Evolutionary conservation across 768 basidiomycete genomes (phyloP), one percentile per base, ranked within the genome.

Genomic region (Tubosaeta brunneosetosa): DNA sequence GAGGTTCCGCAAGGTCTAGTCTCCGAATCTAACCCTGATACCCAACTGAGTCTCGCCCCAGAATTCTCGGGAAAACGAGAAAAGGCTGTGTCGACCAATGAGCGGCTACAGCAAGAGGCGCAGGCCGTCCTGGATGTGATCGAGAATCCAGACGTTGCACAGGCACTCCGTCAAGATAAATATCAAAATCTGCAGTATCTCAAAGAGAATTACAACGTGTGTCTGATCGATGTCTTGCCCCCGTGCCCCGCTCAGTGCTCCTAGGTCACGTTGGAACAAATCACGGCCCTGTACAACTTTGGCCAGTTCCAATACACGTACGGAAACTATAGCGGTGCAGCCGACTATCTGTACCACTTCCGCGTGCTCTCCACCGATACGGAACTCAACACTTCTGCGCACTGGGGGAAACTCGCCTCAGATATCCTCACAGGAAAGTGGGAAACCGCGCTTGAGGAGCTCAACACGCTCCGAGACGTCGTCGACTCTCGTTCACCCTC

Each of bases 281-380:
- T 98, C 67, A 90, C 86, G 40, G 90, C 91, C 1, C 77, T 99
- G 9, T 98, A 99, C 77, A 92, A 94, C 74, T 97, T 95, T 73
- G 97, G 97, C 49, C 89, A 97, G 66, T 98, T 94, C 76, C 94
- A 97, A 74, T 99, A 92, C 73, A 91, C 95, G n/a, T 91, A 91
- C 69, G 97, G 97, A 41, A 92, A 93, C 71, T 99, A 99, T 77
- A 87, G 85, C 62, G 91, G 91, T 45, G 94, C 97, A 14, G 94
- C 94, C 44, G 93, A 97, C 71, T 98, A 97, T 74, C 79, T 99
- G 51, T 97, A 98, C 77, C 95, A 98, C 68, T 99, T 98, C 80
- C 91, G 94, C 51, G 88, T 98, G 22, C 85, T 99, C 55, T 95
- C 94, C 44, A 97, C 94, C 51, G 91, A 95, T 68, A 78, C 80